Percentiles rank a stretch among this genome's conserved stretches.
phyloP scores from a whole-genome alignment of 225 moss, liverwort and hornwort genomes.

The Bryum argenteum region DNA sequence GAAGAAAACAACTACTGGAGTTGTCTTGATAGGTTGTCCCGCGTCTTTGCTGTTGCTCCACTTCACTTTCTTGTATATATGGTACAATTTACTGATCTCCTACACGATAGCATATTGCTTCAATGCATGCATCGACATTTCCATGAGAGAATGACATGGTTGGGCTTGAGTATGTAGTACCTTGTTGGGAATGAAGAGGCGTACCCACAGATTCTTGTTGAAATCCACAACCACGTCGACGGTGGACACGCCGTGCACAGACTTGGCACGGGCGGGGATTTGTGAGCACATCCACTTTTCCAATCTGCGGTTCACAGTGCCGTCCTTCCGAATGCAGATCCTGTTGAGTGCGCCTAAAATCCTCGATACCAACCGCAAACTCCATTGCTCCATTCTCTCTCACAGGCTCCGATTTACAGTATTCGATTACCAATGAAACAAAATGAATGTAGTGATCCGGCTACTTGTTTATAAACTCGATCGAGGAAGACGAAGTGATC shows the following conservation, averaged over 20 bases:
- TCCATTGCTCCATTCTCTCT: slow-evolving; percentile 12
- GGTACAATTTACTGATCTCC: slow-evolving; percentile 19
- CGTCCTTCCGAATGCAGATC: slow-evolving; percentile 23
- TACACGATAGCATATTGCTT: neutral
- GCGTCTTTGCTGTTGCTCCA: slow-evolving; percentile 3
- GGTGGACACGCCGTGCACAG: slow-evolving; percentile 49
- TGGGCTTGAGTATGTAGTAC: slow-evolving; percentile 8
- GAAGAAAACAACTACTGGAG: slow-evolving; percentile 55
- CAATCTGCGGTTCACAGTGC: slow-evolving; percentile 14
- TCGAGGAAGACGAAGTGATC: too few species aligned
- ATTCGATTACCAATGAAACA: too few species aligned
- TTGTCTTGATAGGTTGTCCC: slow-evolving; percentile 25
- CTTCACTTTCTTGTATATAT: slow-evolving; percentile 25
- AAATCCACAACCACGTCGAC: slow-evolving; percentile 49
- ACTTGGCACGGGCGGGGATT: slow-evolving; percentile 12
- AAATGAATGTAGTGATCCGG: too few species aligned
- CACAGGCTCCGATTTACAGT: too few species aligned
- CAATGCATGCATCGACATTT: neutral
- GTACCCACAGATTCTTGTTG: slow-evolving; percentile 45
- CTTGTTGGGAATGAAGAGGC: slow-evolving; percentile 48
- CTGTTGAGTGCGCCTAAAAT: neutral
- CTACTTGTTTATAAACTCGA: too few species aligned
- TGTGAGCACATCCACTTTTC: neutral
- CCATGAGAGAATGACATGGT: neutral
- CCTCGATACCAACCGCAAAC: slow-evolving; percentile 5